Base-by-base conservation (phyloP, 768 basidiomycete species). In the Gymnopilus dilepis region DNA sequence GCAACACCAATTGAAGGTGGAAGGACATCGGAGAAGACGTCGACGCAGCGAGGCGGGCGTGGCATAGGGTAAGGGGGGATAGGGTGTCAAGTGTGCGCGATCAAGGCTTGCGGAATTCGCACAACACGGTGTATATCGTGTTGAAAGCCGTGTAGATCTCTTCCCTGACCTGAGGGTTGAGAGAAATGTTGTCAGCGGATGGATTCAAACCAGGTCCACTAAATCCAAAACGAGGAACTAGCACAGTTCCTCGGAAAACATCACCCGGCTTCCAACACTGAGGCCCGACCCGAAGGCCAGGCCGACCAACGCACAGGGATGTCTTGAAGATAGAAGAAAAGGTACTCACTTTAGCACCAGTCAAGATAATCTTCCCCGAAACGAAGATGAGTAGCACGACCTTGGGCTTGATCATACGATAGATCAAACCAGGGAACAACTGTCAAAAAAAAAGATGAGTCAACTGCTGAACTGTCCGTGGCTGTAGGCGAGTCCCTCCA, bases 111-210 rank as follows among this genome's bases (percentile, higher is more conserved):
- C 92, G 86, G 84, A 94, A 96, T 73, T 96, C 95, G 83, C 90
- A 92, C 66, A 99, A 76, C 81, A 99, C 97, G 61, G 97, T 97
- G 77, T 99, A 99, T 60, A 99, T 99, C 61, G 94, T 94, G 80
- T 98, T 98, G 89, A 99, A 99, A 24, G 97, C 97, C 34, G 94
- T 95, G 74, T 99, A 99, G 66, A 99, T 99, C 84, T 99, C 97
- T 80, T 98, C 96, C 78, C 97, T 86, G 78, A 98, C 91, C 95
- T 97, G 76, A 71, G 65, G 65, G 71, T 61, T 72, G 71, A 64
- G 72, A 72, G 67, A 74, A 76, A 73, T 58, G 73, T 68, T n/a
- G 79, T 88, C 74, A 84, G 82, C 79, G 76, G 75, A 78, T 70
- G 69, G 71, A 65, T 78, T 82, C 77, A 80, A 84, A 72, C 82